Conservation (phyloP, 352 stramenopile species). For the Saprolegnia diclina region DNA sequence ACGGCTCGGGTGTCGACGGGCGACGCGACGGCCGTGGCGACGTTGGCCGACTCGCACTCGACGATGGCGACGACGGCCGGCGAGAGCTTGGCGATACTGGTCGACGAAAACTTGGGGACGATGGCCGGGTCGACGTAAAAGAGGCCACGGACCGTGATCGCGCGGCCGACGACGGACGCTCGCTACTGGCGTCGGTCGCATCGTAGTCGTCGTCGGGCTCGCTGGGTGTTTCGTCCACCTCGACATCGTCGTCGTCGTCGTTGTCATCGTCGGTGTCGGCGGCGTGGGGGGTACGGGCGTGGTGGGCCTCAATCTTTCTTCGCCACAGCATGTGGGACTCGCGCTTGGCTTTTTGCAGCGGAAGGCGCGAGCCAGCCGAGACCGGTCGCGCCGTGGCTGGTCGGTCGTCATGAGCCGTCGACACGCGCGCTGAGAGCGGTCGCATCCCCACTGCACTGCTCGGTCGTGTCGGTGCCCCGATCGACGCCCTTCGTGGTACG, state of each 20-base stretch:
- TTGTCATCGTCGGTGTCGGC: conserved; percentile 10
- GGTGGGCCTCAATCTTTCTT: conserved; percentile 1
- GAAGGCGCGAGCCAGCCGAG: background rate
- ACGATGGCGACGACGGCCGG: background rate
- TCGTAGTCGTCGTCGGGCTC: conserved; percentile 15
- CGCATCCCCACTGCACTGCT: background rate
- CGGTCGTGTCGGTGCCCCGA: background rate
- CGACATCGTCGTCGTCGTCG: conserved; percentile 3
- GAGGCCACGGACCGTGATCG: background rate
- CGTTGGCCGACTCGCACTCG: background rate
- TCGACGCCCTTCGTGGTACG: background rate
- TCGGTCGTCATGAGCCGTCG: background rate
- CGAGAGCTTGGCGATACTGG: background rate
- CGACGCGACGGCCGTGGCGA: background rate
- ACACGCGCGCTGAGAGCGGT: background rate
- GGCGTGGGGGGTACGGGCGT: background rate
- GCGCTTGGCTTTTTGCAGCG: background rate
- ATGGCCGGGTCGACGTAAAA: background rate
- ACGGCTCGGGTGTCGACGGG: background rate
- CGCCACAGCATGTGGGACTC: conserved; percentile 12
- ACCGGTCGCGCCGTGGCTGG: conserved; percentile 9
- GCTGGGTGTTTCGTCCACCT: conserved; percentile 4
- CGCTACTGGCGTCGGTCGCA: background rate
- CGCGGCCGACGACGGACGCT: background rate
- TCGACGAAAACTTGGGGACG: background rate